These are phyloP conservation scores for Trichoderma orchidacearum DNA, from an alignment of 495 filamentous ascomycete species.

Conservation along the genomic window DNA sequence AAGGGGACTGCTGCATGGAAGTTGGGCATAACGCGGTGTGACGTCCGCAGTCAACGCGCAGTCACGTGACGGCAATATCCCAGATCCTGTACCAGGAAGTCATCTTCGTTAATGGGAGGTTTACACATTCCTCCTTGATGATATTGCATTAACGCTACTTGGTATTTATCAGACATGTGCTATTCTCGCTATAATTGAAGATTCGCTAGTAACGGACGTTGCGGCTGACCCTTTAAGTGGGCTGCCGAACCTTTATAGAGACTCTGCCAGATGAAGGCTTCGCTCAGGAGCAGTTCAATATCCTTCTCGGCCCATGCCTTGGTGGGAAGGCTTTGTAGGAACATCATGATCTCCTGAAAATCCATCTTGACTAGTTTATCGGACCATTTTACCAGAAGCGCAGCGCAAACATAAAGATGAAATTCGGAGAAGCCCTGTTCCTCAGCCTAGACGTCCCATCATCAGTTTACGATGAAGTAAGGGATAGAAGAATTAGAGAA, in stretches of 20 bases:
- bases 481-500: not conserved
- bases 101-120: not conserved
- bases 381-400: constrained; percentile 98
- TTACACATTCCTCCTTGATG: too few relatives aligned
- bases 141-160: not conserved
- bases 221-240: constrained; percentile 47
- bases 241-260: constrained; percentile 80
- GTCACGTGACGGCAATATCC: not conserved
- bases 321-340: constrained; percentile 90
- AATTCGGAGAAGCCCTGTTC: constrained; percentile 97
- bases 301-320: constrained; percentile 94
- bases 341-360: constrained; percentile 99
- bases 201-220: constrained; percentile 22
- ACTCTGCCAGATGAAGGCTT: constrained; percentile 93
- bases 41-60: not conserved
- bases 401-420: constrained; percentile 95
- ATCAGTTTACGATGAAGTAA: constrained; percentile 1
- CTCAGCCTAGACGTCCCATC: constrained; percentile 53
- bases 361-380: constrained; percentile 94
- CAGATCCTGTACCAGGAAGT: not conserved
- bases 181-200: constrained; percentile 20
- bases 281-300: constrained; percentile 86
- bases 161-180: not conserved
- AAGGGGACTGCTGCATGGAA: not conserved
- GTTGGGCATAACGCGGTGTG: not conserved